A percentile compares a stretch with the other conserved stretches of the same genome.
These are phyloP conservation scores for Vaccinium darrowii DNA, from an alignment of 148 eudicot genomes.

Conservation along the genomic window DNA sequence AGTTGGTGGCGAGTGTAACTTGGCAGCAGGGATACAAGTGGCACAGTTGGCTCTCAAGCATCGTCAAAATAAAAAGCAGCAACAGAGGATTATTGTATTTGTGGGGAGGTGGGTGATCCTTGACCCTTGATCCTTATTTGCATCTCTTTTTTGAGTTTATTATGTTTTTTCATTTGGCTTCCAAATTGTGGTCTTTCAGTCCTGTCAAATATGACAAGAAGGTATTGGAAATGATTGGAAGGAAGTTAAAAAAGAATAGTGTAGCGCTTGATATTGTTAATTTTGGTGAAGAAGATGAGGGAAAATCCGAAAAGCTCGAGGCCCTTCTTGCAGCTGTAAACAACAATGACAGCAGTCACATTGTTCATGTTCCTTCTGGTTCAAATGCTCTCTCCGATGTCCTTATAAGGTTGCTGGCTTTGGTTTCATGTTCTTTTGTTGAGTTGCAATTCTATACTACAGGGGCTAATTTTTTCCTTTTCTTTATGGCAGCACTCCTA, in stretches of 20 bases:
- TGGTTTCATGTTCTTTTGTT: constrained; percentile 2
- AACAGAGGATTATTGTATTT: constrained; percentile 91
- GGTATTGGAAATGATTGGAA: constrained; percentile 83
- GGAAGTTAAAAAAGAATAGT: constrained; percentile 89
- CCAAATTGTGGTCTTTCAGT: constrained; percentile 29
- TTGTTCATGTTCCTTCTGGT: constrained; percentile 88
- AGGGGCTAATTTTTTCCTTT: neutral
- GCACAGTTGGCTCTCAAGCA: constrained; percentile 98
- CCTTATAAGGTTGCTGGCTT: constrained; percentile 64
- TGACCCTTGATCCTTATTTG: neutral
- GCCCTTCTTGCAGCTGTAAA: constrained; percentile 86
- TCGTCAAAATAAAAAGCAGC: constrained; percentile 97
- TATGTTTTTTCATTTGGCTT: constrained; percentile 10
- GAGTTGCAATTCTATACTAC: neutral
- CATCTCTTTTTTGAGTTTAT: neutral
- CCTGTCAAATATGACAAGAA: constrained; percentile 92
- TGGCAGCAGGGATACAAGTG: constrained; percentile 95
- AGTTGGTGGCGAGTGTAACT: constrained; percentile 92
- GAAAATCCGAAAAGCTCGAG: constrained; percentile 85
- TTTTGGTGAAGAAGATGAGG: constrained; percentile 95
- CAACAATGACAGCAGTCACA: constrained; percentile 91
- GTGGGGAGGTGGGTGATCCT: constrained; percentile 64
- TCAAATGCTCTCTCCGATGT: constrained; percentile 82
- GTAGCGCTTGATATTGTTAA: constrained; percentile 95
- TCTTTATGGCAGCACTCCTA: constrained; percentile 66